Percentiles rank a stretch among this genome's conserved stretches.
phyloP scores from a whole-genome alignment of 2,329 filamentous ascomycete genomes.

The Escovopsis weberi region DNA sequence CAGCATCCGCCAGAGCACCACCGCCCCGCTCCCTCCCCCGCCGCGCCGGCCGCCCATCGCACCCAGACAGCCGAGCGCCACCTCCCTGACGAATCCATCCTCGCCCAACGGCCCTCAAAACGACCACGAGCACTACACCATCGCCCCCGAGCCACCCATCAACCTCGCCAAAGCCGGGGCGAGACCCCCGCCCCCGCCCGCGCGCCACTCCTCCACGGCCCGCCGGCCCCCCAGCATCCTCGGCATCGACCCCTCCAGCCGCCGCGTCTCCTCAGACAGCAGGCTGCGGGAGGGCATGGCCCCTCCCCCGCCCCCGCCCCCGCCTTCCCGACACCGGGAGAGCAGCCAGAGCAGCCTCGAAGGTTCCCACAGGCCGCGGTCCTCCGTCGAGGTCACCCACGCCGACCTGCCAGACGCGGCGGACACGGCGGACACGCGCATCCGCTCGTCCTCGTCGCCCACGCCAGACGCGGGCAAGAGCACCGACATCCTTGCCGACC shows the following conservation, averaged over 20 bases:
- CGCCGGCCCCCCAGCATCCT: slow-evolving; percentile 30
- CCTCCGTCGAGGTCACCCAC: too few species aligned
- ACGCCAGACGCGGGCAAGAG: slow-evolving; percentile 18
- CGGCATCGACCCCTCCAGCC: slow-evolving; percentile 23
- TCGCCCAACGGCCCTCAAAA: slow-evolving; percentile 5
- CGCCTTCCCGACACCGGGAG: slow-evolving; percentile 29
- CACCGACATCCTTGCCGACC: slow-evolving; percentile 54
- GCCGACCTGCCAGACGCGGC: too few species aligned
- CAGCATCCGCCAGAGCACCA: slow-evolving; percentile 26
- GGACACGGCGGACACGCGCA: too few species aligned
- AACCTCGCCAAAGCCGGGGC: slow-evolving; percentile 3
- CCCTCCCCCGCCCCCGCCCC: slow-evolving; percentile 22
- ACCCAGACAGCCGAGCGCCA: slow-evolving; percentile 16
- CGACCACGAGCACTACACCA: slow-evolving; percentile 7
- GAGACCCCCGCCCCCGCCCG: slow-evolving; percentile 31
- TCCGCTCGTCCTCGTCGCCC: slow-evolving; percentile 6
- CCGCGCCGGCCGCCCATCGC: slow-evolving; percentile 33
- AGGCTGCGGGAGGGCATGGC: slow-evolving; percentile 15
- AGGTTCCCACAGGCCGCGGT: slow-evolving; percentile 6
- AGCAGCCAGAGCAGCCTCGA: slow-evolving; percentile 31
- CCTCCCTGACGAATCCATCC: slow-evolving; percentile 7
- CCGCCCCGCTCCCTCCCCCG: slow-evolving; percentile 38
- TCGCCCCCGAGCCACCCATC: slow-evolving; percentile 8
- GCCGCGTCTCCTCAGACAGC: slow-evolving; percentile 15
- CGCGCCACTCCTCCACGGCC: slow-evolving; percentile 25